phyloP scores from a whole-genome alignment of 495 filamentous ascomycete genomes.

The Neurospora sp. region DNA sequence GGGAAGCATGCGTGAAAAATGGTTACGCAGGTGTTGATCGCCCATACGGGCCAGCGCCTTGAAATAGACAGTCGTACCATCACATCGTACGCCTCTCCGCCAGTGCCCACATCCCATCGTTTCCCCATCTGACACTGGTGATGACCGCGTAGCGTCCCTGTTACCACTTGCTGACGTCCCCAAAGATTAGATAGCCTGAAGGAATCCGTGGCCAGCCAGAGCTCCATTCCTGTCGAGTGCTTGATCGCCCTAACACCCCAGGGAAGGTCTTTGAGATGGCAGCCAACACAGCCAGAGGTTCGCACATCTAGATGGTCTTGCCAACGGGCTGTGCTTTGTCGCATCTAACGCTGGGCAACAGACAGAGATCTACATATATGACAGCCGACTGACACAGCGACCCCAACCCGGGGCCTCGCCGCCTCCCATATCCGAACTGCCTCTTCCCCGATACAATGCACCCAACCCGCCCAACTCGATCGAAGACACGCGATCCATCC shows the following conservation, averaged over 20 bases:
- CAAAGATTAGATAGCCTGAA: conserved; percentile 52
- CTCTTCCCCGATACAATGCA: conserved; percentile 47
- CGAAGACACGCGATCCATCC: conserved; percentile 57
- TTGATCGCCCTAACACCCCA: conserved; percentile 77
- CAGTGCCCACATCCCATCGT: background rate
- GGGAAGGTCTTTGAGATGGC: conserved; percentile 68
- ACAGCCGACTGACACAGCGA: conserved; percentile 53
- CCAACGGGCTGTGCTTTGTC: background rate
- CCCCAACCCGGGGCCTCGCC: conserved; percentile 28
- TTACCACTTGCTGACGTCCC: background rate
- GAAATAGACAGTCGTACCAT: conserved; percentile 59
- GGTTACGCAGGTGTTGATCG: conserved; percentile 73
- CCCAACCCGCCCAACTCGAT: conserved; percentile 62
- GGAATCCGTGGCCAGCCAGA: conserved; percentile 55
- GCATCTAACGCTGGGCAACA: conserved; percentile 24
- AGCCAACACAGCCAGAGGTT: conserved; percentile 68
- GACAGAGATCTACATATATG: conserved; percentile 84
- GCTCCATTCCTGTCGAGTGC: conserved; percentile 53
- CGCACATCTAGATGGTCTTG: conserved; percentile 6
- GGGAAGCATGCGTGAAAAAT: conserved; percentile 30
- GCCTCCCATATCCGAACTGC: conserved; percentile 35
- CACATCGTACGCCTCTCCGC: conserved; percentile 46
- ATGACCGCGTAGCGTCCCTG: conserved; percentile 1
- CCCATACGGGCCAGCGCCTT: conserved; percentile 79
- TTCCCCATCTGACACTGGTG: background rate